Evolutionary conservation across 1,284 basidiomycete species (phyloP).

Genomic region (Ustilago hordei): DNA sequence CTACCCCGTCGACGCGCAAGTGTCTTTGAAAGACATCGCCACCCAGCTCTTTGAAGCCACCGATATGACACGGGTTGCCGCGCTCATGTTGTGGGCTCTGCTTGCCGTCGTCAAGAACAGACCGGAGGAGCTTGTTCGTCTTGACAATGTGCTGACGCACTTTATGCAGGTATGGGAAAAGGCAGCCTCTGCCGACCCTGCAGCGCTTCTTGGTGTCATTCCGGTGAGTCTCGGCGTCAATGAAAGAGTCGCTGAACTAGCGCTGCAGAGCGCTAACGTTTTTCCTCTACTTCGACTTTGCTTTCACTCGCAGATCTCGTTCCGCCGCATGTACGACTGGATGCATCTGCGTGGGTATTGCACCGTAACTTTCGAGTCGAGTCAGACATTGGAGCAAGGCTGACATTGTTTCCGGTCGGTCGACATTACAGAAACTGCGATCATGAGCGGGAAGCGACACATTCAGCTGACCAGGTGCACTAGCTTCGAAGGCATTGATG

Average conservation of each 20-base stretch:
- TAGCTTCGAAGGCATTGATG: constrained; percentile 17
- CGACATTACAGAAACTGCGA: constrained; percentile 22
- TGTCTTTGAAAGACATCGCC: constrained; percentile 3
- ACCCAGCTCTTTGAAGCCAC: constrained; percentile 14
- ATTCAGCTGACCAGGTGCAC: constrained; percentile 3
- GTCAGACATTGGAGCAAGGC: neutral
- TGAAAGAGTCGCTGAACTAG: neutral
- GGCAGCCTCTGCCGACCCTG: neutral
- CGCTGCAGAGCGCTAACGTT: neutral
- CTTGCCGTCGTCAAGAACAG: constrained; percentile 31
- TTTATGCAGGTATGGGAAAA: constrained; percentile 37
- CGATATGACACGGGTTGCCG: constrained; percentile 23
- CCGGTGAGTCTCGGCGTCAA: constrained; percentile 12
- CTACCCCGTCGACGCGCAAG: neutral
- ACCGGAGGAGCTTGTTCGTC: constrained; percentile 23
- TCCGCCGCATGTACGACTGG: constrained; percentile 30
- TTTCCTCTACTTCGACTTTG: neutral
- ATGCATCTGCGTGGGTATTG: constrained; percentile 22
- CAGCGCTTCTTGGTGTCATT: constrained; percentile 5
- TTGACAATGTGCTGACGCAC: constrained; percentile 19
- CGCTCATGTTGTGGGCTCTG: constrained; percentile 28
- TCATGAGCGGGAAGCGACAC: constrained; percentile 21
- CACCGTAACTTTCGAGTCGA: neutral
- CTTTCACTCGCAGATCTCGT: constrained; percentile 11
- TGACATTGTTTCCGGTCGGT: neutral